Percentiles rank a stretch among this genome's conserved stretches.
These are phyloP conservation scores for Gracilaria domingensis DNA, from an alignment of 23 red algal genomes.

Conservation along the genomic window DNA sequence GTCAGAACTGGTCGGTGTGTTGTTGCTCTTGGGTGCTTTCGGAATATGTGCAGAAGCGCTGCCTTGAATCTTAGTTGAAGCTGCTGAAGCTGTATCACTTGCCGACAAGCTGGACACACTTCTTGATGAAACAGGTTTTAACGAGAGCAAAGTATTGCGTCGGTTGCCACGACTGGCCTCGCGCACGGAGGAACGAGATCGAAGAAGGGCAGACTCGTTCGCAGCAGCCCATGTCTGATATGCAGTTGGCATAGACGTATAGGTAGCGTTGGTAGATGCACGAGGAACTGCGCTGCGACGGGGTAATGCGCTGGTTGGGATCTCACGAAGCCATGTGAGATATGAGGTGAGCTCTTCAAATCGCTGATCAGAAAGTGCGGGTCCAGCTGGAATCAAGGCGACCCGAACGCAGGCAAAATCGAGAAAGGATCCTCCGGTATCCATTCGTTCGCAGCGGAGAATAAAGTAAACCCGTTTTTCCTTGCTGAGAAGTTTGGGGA, in stretches of 20 bases:
- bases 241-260: slow-evolving; percentile 46
- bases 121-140: slow-evolving; percentile 22
- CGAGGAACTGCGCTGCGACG: slow-evolving; percentile 53
- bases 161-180: background rate
- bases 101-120: slow-evolving; percentile 17
- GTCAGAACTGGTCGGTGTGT: background rate
- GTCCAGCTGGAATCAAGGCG: slow-evolving; percentile 70
- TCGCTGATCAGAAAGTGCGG: slow-evolving; percentile 56
- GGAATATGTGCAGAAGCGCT: background rate
- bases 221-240: slow-evolving; percentile 30
- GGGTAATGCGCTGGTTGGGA: slow-evolving; percentile 69
- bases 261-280: slow-evolving; percentile 56
- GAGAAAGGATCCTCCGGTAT: slow-evolving; percentile 67
- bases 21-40: background rate
- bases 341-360: slow-evolving; percentile 72
- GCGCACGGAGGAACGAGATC: slow-evolving; percentile 49
- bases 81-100: background rate
- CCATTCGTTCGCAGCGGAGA: slow-evolving; percentile 15
- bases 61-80: slow-evolving; percentile 2
- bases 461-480: background rate
- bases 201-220: slow-evolving; percentile 26
- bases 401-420: slow-evolving; percentile 75
- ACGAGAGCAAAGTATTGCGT: slow-evolving; percentile 6
- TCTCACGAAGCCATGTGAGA: slow-evolving; percentile 62
- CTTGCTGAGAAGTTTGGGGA: background rate